These are phyloP conservation scores for Arbutus unedo DNA, from an alignment of 148 eudicot species.

Conservation along the genomic window DNA sequence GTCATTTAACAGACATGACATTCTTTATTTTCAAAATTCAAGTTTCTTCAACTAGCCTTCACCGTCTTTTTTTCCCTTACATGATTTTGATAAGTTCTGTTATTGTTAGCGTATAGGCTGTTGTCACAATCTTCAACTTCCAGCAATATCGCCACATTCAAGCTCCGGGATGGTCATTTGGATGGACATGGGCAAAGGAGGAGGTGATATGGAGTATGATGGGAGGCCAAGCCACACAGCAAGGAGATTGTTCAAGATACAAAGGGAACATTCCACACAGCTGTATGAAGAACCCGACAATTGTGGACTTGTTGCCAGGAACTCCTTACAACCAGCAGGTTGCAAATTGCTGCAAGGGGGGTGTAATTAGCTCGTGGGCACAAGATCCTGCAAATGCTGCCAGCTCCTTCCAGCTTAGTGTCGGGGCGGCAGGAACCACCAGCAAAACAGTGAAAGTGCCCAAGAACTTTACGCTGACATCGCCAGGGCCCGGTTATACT, in stretches of 20 bases:
- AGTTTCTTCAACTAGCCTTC: conserved; percentile 3
- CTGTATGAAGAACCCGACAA: conserved; percentile 52
- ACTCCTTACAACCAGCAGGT: conserved; percentile 56
- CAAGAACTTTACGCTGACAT: conserved; percentile 47
- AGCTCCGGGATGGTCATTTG: conserved; percentile 66
- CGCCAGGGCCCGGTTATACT: conserved; percentile 70
- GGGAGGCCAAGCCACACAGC: conserved; percentile 65
- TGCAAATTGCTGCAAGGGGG: conserved; percentile 64
- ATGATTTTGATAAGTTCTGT: conserved; percentile 1
- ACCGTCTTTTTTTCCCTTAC: not conserved
- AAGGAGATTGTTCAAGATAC: conserved; percentile 66
- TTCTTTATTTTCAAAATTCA: not conserved
- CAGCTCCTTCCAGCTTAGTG: conserved; percentile 54
- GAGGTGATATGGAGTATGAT: conserved; percentile 60
- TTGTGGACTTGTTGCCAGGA: conserved; percentile 60
- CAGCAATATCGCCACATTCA: conserved; percentile 64
- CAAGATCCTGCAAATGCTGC: conserved; percentile 47
- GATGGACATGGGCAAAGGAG: conserved; percentile 71
- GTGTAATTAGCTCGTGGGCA: conserved; percentile 56
- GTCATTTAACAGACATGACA: not conserved
- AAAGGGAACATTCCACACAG: conserved; percentile 60
- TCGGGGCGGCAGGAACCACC: conserved; percentile 56
- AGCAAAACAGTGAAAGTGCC: conserved; percentile 61
- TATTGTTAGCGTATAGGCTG: conserved; percentile 26
- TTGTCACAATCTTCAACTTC: conserved; percentile 49